Evolutionary conservation across 2,329 filamentous ascomycete species (phyloP).

Genomic region (Fusarium coicis): DNA sequence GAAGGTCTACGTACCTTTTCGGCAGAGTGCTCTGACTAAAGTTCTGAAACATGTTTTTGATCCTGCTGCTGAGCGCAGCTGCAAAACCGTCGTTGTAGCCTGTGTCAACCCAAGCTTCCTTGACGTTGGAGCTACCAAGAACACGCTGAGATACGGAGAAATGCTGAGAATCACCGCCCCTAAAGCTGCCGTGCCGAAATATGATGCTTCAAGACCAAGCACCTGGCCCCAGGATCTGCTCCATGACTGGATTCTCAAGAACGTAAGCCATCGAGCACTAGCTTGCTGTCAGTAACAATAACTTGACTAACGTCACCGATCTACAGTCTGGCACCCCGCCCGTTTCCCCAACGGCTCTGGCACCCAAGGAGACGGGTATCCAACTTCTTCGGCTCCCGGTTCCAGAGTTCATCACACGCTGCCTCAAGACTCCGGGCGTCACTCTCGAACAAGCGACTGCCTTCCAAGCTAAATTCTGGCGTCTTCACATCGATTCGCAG

Average conservation of each 20-base stretch:
- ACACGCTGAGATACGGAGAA: constrained; percentile 61
- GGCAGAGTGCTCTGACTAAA: constrained; percentile 59
- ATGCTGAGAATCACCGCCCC: constrained; percentile 55
- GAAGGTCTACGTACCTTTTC: constrained; percentile 56
- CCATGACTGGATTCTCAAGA: constrained; percentile 53
- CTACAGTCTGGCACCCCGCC: constrained; percentile 53
- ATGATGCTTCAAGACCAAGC: constrained; percentile 46
- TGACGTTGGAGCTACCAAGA: constrained; percentile 58
- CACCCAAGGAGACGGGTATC: constrained; percentile 53
- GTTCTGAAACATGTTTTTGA: constrained; percentile 63
- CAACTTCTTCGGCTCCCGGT: constrained; percentile 55
- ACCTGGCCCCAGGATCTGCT: constrained; percentile 55
- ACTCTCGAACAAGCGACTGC: constrained; percentile 53
- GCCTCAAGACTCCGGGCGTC: constrained; percentile 51
- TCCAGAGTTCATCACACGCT: constrained; percentile 54
- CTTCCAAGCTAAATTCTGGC: constrained; percentile 57
- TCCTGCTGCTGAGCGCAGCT: constrained; percentile 50
- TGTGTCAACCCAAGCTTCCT: constrained; percentile 60
- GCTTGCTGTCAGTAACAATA: neutral
- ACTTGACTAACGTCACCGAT: neutral
- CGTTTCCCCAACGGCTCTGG: constrained; percentile 49
- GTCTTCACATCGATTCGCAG: constrained; percentile 54
- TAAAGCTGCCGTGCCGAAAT: constrained; percentile 32
- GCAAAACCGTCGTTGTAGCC: constrained; percentile 58
- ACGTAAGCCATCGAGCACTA: constrained; percentile 47